A percentile compares a stretch with the other conserved stretches of the same genome.
phyloP scores from a whole-genome alignment of 2,329 filamentous ascomycete species.

The Pestalotiopsis sp. region DNA sequence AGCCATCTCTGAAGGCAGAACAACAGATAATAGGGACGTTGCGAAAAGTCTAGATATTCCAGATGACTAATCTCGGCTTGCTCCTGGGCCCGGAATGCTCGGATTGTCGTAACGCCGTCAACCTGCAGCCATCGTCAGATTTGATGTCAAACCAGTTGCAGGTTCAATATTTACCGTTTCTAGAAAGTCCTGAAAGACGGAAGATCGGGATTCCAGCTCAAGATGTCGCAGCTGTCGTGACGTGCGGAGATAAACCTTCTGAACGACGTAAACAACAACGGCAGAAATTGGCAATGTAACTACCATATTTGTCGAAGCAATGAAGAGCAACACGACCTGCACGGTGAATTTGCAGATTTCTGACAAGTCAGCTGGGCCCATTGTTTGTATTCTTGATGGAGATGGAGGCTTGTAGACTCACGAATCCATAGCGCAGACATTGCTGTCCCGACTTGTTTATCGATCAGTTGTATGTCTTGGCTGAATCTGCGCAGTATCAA shows the following conservation, averaged over 20 bases:
- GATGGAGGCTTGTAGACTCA: constrained; percentile 25
- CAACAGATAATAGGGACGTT: constrained; percentile 52
- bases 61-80: constrained; percentile 22
- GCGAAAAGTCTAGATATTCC: constrained; percentile 43
- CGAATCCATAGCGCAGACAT: constrained; percentile 36
- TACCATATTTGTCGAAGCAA: constrained; percentile 46
- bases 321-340: constrained; percentile 48
- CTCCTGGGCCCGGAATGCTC: constrained; percentile 50
- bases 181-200: constrained; percentile 40
- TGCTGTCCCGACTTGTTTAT: constrained; percentile 42
- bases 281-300: constrained; percentile 47
- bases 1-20: constrained; percentile 56
- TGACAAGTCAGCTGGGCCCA: constrained; percentile 17
- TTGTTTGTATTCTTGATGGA: constrained; percentile 36
- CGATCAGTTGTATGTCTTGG: constrained; percentile 46
- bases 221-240: constrained; percentile 58
- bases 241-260: constrained; percentile 55
- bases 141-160: background rate
- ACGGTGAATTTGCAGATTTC: constrained; percentile 42
- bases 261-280: constrained; percentile 44
- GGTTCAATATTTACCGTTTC: constrained; percentile 21
- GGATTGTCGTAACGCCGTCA: constrained; percentile 45
- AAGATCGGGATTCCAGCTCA: constrained; percentile 56
- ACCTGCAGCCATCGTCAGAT: constrained; percentile 24
- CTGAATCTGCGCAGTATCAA: constrained; percentile 41